Base-by-base conservation (phyloP, 805 yeast species). In the Sugiyamaella marilandica region DNA sequence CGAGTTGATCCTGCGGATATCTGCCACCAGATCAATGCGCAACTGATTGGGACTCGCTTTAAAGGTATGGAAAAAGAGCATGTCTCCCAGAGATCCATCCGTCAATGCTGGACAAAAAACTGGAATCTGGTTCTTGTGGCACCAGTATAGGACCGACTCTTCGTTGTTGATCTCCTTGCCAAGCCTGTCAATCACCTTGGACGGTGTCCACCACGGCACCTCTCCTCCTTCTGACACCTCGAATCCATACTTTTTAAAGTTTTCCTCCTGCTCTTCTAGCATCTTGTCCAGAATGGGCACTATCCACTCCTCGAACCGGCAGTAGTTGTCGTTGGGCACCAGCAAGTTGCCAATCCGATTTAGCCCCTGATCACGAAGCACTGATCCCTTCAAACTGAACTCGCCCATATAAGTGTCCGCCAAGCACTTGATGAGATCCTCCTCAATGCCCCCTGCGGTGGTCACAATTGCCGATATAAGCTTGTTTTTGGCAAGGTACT, bases 391-490 rank as follows among this genome's bases (percentile, higher is more conserved):
- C 60, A 92, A 75, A 43, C 85, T 69, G 69, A 90, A 94, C 48
- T 90, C 97, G 50, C 99, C 97, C 77, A 95, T 75, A 65, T 83
- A 91, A 7, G 99, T 94, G 52, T 97, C 97, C 1, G 98, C 99
- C 52, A 94, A 76, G 67, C 96, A 90, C 71, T 94, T 94, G 76
- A 94, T 94, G 47, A 94, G 73, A 72, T 94, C 99, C 74, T 94
- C 99, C 70, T 94, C 99, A 56, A 94, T 83, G 60, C 99, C 99
- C 60, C 99, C 99, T 19, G 97, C 99, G 57, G 92, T 80, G n/a
- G 98, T 85, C 47, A 94, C 99, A 63, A 94, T 82, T 14, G 95
- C 98, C 62, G 90, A 85, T 44, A 94, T 96, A 80, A 86, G 87
- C 70, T 90, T 92, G 73, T 95, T 84, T 70, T 95, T 95, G 32